These are phyloP conservation scores for Nematocida parisii DNA, from an alignment of 371 early-diverging fungal species.

Conservation along the genomic window DNA sequence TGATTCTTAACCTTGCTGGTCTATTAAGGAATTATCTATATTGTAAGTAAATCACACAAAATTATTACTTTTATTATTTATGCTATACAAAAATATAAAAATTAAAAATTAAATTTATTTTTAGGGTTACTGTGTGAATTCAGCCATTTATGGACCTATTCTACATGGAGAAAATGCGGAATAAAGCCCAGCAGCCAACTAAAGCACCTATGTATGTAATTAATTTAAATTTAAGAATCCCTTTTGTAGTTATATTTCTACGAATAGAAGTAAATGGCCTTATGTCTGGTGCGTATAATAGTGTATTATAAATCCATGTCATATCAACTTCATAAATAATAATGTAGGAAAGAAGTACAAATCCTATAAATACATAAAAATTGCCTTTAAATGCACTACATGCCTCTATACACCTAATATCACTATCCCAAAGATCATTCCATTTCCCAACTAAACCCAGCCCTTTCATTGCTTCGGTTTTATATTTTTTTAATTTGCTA, in stretches of 20 bases:
- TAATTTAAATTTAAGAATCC: not conserved
- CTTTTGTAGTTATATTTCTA: not conserved
- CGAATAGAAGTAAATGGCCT: not conserved
- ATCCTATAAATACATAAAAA: not conserved
- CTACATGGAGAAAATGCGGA: not conserved
- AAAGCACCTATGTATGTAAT: not conserved
- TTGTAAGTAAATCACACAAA: no score
- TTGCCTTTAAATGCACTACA: not conserved
- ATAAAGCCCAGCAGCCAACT: not conserved
- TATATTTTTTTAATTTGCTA: not conserved
- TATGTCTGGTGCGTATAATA: not conserved
- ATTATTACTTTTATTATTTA: no score
- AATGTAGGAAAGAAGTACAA: not conserved
- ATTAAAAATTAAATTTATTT: no score
- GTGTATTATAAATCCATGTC: not conserved
- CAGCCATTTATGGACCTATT: no score
- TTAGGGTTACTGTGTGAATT: no score
- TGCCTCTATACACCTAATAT: not conserved
- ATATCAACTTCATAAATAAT: slow-evolving; percentile 17
- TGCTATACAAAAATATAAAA: no score
- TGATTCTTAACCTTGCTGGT: no score
- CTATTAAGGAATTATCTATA: no score
- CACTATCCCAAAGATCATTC: not conserved
- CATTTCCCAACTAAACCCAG: not conserved
- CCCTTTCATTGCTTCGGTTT: not conserved